Evolutionary conservation across 1,284 basidiomycete genomes (phyloP).

Genomic region (Psilocybe mexicana): DNA sequence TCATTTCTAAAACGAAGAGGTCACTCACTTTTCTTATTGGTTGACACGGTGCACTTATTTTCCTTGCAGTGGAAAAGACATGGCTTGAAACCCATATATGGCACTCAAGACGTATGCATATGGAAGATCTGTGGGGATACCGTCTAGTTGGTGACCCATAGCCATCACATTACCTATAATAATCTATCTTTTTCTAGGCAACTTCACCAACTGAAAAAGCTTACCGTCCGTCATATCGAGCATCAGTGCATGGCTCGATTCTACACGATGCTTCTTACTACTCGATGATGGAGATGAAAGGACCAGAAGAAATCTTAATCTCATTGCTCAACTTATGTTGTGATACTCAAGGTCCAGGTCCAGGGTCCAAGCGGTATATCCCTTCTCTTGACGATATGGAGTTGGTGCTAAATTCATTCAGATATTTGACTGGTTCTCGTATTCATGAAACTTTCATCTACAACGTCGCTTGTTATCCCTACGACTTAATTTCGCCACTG

Average conservation of each 20-base stretch:
- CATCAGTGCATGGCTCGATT: constrained; percentile 80
- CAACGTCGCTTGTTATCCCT: constrained; percentile 64
- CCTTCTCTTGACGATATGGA: background rate
- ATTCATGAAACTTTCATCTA: constrained; percentile 66
- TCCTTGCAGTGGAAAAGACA: constrained; percentile 64
- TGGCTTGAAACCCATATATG: constrained; percentile 95
- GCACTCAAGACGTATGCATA: constrained; percentile 93
- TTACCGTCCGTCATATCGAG: constrained; percentile 86
- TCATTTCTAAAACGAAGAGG: constrained; percentile 67
- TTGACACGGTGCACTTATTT: constrained; percentile 6
- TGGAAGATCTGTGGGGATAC: constrained; percentile 90
- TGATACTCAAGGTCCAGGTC: constrained; percentile 59
- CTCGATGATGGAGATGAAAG: constrained; percentile 72
- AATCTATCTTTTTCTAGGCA: constrained; percentile 42
- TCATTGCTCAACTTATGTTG: constrained; percentile 57
- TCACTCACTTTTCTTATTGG: constrained; percentile 32
- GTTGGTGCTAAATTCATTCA: constrained; percentile 26
- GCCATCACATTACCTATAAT: background rate
- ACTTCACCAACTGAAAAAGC: constrained; percentile 86
- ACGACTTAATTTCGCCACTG: constrained; percentile 67
- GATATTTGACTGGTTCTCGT: constrained; percentile 58
- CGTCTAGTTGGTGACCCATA: constrained; percentile 56
- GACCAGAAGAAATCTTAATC: constrained; percentile 56
- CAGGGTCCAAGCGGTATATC: constrained; percentile 56
- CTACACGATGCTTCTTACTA: constrained; percentile 88